Evolutionary conservation across 306 rosid genomes (phyloP), one percentile per base, ranked within the genome.

Genomic region (Betula pendula): DNA sequence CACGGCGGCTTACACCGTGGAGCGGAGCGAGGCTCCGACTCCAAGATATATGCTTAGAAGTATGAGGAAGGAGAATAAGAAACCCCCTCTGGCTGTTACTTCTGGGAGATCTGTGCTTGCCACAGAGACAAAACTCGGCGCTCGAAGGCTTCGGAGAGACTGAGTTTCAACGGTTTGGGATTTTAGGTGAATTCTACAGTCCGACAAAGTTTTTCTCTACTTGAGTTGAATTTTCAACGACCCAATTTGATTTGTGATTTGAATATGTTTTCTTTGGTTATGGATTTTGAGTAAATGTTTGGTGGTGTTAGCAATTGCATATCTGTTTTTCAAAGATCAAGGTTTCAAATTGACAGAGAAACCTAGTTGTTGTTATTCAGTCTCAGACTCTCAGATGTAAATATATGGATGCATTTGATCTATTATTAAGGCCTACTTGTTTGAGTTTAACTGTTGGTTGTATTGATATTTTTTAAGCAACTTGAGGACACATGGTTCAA

Each of bases 1-100:
- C 27, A 80, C 92, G 14, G 85, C 91, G 0, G 94, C 96, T 20
- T 90, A 82, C 15, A 79, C 93, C 0, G 82, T 75, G 29, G 91
- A 85, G 74, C 79, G 58, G 70, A 79, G 63, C 70, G 90, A 85
- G 83, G 75, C 93, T 58, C 96, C 99, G 0, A 80, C 93, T 48
- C 97, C 99, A 0, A 84, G 99, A 80, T 95, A 95, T 79, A 79
- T 87, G 96, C 89, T 95, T 49, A 80, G 99, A 59, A 95, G 99
- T 77, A 89, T 84, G 93, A 85, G 79, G 65, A 95, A 92, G 80
- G 99, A 90, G 42, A 92, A 82, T 20, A 92, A 88, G 84, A 95
- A 88, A 33, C 99, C 97, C 51, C 97, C 97, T 65, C 84, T 87
- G 33, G 81, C 92, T 33, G 19, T 75, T 1, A 85, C 73, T 25